Evolutionary conservation across 2,329 filamentous ascomycete genomes (phyloP), one percentile per base, ranked within the genome.

Genomic region (Fusarium denticulatum): DNA sequence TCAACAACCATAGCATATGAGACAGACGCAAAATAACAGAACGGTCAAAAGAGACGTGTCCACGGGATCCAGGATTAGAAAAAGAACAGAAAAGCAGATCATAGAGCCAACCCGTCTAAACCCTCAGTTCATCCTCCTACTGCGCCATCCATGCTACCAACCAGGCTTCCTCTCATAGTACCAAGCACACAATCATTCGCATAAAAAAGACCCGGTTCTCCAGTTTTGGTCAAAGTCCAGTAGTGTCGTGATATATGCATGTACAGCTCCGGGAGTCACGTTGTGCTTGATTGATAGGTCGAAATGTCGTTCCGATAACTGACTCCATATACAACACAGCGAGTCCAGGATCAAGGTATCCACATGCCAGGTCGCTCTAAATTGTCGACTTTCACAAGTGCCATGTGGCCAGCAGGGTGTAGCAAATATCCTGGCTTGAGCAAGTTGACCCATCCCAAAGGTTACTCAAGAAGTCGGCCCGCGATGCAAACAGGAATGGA

Each of bases 391-490:
- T 43, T 73, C 70, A 73, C 60, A 37, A 60, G 42, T 62, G 61
- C 36, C 43, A 71, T 58, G 24, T 45, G 58, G 40, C 58, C 68
- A 61, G 46, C 39, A 56, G 58, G 58, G 52, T 64, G 58, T 74
- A 68, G 71, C 62, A 73, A 73, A 52, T 40, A 24, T 72, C 59
- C 64, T 69, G 58, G 22, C 55, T 52, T 49, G 34, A 56, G 34
- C 15, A 56, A 40, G 67, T 64, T 61, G 67, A 55, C 59, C 40
- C 42, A 43, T 55, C 43, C 46, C 55, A 56, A 40, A 58, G 26
- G 40, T 49, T 32, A 32, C 26, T 64, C 47, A 43, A 39, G 26
- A 26, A 47, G 24, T 50, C 34, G 45, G 30, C 50, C 62, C 36
- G 24, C 34, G 47, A 46, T 50, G 53, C 46, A 61, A 52, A 59